Evolutionary conservation across 306 rosid species (phyloP), one percentile per base, ranked within the genome.

Genomic region (Acacia confusa): DNA sequence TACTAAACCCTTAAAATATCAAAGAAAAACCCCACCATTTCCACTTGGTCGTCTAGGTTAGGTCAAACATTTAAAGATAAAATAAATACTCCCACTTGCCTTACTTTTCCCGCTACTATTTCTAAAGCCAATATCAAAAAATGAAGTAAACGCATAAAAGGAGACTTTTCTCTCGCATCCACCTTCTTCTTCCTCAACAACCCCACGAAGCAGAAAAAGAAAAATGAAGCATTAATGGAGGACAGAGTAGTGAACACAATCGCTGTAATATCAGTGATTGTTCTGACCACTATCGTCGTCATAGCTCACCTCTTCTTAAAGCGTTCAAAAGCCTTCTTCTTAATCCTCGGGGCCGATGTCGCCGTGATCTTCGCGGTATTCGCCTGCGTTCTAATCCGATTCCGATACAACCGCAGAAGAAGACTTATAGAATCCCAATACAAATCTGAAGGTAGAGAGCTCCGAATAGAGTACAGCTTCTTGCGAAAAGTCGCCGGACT

Each of bases 381-480:
- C 36, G 88, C 88, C 0, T 95, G 87, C 30, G 70, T 92, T 0
- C 4, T 89, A 3, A 85, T 95, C 87, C 79, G 97, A 75, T 52
- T 34, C 1, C 91, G 86, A 12, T 91, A 89, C 88, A 82, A 86
- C 72, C 69, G 61, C 7, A 74, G 93, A 64, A 84, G 92, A 61
- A 85, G 12, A 67, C 36, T 82, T 20, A 16, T 95, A 67, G 96
- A 90, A 66, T 86, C 91, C 2, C 82, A 61, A 64, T 60, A 84
- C 22, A 87, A 45, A 20, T 84, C 98, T 6, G 95, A 93, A 82
- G 97, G 98, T 3, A 63, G 86, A 69, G 99, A 95, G 90, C 98
- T 95, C 55, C 88, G 98, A 30, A 85, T 92, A 27, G 97, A 95
- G 88, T 95, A 95, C 70, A 95, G 98, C 80, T 95, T 95, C 74